Percentiles rank a stretch among this genome's conserved stretches.
These are phyloP conservation scores for Dispira simplex DNA, from an alignment of 192 early-diverging fungal genomes.

Conservation along the genomic window DNA sequence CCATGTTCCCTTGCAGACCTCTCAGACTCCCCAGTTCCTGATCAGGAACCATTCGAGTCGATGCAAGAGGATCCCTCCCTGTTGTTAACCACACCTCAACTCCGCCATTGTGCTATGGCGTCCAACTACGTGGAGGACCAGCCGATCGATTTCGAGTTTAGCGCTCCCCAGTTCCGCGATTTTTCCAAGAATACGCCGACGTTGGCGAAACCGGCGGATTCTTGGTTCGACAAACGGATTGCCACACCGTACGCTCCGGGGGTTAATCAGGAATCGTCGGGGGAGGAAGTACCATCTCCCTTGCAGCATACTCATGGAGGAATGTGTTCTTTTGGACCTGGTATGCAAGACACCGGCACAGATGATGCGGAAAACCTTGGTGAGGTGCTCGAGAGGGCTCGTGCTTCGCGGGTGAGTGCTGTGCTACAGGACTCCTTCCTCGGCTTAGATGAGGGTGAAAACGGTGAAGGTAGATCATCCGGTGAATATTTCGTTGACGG, in stretches of 20 bases:
- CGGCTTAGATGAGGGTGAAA: no score
- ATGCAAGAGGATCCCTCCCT: neutral
- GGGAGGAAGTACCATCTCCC: no score
- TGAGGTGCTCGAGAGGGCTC: no score
- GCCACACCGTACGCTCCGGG: neutral
- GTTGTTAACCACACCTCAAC: neutral
- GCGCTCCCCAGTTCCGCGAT: conserved; percentile 6
- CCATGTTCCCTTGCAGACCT: neutral
- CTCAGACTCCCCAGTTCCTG: neutral
- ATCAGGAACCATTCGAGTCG: neutral
- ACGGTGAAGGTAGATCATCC: no score
- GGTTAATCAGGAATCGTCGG: neutral
- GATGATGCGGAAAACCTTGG: no score
- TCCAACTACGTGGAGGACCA: neutral
- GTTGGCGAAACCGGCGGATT: neutral
- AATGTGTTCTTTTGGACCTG: no score
- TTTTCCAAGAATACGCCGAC: conserved; percentile 1
- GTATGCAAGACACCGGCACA: no score
- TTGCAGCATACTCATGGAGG: no score
- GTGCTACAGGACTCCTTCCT: no score
- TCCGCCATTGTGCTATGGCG: neutral
- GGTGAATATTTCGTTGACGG: no score
- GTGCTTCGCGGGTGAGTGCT: no score
- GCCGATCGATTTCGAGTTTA: neutral
- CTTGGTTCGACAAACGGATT: neutral